Base-by-base conservation (phyloP, 495 filamentous ascomycete species). In the Penicillium malachiteum region DNA sequence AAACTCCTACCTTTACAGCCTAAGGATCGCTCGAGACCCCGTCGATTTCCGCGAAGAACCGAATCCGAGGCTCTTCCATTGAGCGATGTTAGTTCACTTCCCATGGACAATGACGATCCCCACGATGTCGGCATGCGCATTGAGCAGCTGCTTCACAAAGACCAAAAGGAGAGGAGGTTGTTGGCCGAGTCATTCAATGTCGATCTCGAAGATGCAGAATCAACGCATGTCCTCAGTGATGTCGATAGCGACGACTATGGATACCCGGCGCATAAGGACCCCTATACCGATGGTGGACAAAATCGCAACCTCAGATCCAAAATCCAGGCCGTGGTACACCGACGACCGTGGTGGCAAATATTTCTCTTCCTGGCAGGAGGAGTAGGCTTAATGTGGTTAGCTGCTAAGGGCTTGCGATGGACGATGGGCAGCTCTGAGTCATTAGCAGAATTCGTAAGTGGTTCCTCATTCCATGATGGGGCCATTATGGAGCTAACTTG, bases 221-320 rank as follows among this genome's bases (percentile, higher is more conserved):
- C 63, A 11, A 13, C 43, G 12, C 41, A 57, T 31, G 38, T 39
- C 6, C 38, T 67, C n/a, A 56, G 58, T 33, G 60, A 61, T 16
- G 55, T 46, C 38, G 64, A 67, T 11, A 54, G 49, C 16, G 67
- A 70, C 17, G 62, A 62, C 13, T 68, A 63, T 50, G 65, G 62
- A 0, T 10, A 52, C n/a, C 51, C 52, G 34, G n/a, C 52, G 10
- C 47, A 59, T n/a, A 62, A 65, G 45, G 40, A 32, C 11, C 16
- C 43, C 43, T 46, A 46, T 21, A 16, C 43, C 13, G 43, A 46
- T 6, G 26, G n/a, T 12, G 26, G 11, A 40, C 38, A 46, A 46
- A 46, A 14, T 14, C 1, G 21, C 21, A 32, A 31, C 13, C 59
- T 57, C 57, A 55, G 13, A 10, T 45, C 54, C 2, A 54, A 46